Evolutionary conservation across 2,329 filamentous ascomycete species (phyloP).

Genomic region (Hymenoscyphus scutula): DNA sequence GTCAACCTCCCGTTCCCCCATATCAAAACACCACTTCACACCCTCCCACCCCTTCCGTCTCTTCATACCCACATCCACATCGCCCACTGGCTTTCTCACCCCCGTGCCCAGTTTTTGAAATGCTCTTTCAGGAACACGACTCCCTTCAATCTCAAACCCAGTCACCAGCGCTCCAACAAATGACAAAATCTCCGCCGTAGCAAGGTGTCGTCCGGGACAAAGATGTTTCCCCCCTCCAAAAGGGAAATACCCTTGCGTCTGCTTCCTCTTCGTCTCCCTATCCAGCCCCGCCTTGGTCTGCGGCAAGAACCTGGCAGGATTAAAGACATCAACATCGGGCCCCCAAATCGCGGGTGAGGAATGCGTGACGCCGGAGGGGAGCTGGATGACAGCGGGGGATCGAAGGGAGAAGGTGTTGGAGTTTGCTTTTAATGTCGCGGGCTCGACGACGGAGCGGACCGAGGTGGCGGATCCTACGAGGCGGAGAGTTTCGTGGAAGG

Average conservation of each 20-base stretch:
- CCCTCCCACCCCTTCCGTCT: conserved; percentile 26
- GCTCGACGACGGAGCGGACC: conserved; percentile 42
- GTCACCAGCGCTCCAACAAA: conserved; percentile 37
- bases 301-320: conserved; percentile 42
- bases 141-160: conserved; percentile 30
- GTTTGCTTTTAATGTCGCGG: conserved; percentile 41
- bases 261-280: conserved; percentile 21
- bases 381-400: conserved; percentile 44
- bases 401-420: conserved; percentile 42
- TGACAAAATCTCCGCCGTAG: conserved; percentile 40
- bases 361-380: conserved; percentile 45
- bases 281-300: conserved; percentile 21
- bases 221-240: conserved; percentile 43
- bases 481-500: conserved; percentile 47
- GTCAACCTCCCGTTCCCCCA: conserved; percentile 38
- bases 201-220: conserved; percentile 42
- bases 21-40: conserved; percentile 30
- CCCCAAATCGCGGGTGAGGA: conserved; percentile 44
- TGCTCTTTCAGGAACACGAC: conserved; percentile 20
- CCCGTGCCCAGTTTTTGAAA: conserved; percentile 28
- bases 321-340: conserved; percentile 41
- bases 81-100: conserved; percentile 29
- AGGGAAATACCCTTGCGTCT: conserved; percentile 37
- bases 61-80: conserved; percentile 24
- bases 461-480: conserved; percentile 40